A percentile compares a stretch with the other conserved stretches of the same genome.
These are phyloP conservation scores for Heterobasidion parviporum DNA, from an alignment of 1,284 basidiomycete species.

Conservation along the genomic window DNA sequence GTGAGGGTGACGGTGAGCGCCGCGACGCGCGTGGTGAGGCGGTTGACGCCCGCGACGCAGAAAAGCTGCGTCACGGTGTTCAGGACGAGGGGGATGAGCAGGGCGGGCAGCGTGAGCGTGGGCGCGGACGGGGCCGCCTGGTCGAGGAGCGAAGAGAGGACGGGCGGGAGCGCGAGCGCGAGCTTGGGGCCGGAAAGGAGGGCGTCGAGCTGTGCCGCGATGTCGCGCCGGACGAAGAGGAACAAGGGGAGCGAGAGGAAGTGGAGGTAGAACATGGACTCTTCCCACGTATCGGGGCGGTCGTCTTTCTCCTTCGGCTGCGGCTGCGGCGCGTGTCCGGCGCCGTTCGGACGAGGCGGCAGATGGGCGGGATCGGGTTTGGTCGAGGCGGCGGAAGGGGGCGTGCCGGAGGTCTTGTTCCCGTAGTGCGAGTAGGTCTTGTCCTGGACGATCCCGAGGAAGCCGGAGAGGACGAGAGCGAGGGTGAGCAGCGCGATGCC, in stretches of 20 bases:
- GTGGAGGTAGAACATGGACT: slow-evolving; percentile 87
- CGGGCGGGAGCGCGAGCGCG: slow-evolving; percentile 6
- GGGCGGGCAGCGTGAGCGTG: slow-evolving; percentile 14
- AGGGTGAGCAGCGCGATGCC: slow-evolving; percentile 71
- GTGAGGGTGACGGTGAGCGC: slow-evolving; percentile 84
- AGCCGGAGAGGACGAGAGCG: slow-evolving; percentile 75
- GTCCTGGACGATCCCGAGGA: slow-evolving; percentile 86
- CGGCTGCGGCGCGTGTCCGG: not conserved
- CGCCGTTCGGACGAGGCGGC: not conserved
- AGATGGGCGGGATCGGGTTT: not conserved
- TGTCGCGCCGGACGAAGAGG: slow-evolving; percentile 42
- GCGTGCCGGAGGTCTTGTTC: not conserved
- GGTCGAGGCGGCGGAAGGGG: not conserved
- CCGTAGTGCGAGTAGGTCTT: slow-evolving; percentile 68
- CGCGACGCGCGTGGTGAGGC: slow-evolving; percentile 73
- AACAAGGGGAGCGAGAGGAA: slow-evolving; percentile 72
- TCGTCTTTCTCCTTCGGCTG: slow-evolving; percentile 9
- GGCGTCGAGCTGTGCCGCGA: slow-evolving; percentile 39
- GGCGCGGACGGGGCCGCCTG: not conserved
- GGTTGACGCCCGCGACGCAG: slow-evolving; percentile 87
- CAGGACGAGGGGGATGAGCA: slow-evolving; percentile 55
- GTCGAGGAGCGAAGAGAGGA: slow-evolving; percentile 6
- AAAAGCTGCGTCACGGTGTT: slow-evolving; percentile 85
- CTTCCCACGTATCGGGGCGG: slow-evolving; percentile 58
- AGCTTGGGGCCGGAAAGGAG: slow-evolving; percentile 21